phyloP scores from a whole-genome alignment of 2,329 filamentous ascomycete species.

The Cladosporium sp. region DNA sequence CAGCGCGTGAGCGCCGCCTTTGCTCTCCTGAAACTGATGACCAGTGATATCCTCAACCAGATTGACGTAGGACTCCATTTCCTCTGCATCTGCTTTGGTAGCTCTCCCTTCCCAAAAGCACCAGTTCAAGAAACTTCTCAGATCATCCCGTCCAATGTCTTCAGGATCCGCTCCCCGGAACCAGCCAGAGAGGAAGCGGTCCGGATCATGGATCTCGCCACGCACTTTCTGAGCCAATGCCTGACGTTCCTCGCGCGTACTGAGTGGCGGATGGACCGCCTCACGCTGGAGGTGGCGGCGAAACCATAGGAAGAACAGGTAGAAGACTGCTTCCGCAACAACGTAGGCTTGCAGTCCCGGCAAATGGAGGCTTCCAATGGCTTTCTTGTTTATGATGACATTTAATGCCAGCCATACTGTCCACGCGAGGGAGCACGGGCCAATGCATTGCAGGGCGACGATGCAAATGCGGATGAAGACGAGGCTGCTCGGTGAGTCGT shows the following conservation, averaged over 20 bases:
- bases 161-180: constrained; percentile 54
- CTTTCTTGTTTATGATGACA: background rate
- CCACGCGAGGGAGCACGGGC: constrained; percentile 19
- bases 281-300: constrained; percentile 46
- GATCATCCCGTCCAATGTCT: constrained; percentile 61
- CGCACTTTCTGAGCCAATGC: constrained; percentile 53
- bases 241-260: constrained; percentile 44
- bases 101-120: constrained; percentile 57
- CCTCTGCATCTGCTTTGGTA: constrained; percentile 47
- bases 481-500: constrained; percentile 17
- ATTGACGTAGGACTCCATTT: constrained; percentile 41
- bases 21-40: constrained; percentile 46
- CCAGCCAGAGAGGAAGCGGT: constrained; percentile 57
- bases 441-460: constrained; percentile 16
- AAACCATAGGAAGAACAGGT: constrained; percentile 49
- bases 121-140: constrained; percentile 62
- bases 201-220: constrained; percentile 48
- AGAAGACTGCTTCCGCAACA: constrained; percentile 50
- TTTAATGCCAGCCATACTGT: constrained; percentile 14
- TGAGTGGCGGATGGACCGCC: constrained; percentile 44
- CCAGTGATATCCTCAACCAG: constrained; percentile 49
- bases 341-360: constrained; percentile 38
- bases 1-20: constrained; percentile 51
- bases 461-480: constrained; percentile 20
- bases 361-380: constrained; percentile 9